phyloP scores from a whole-genome alignment of 225 moss, liverwort and hornwort species.

The Takakia lepidozioides region DNA sequence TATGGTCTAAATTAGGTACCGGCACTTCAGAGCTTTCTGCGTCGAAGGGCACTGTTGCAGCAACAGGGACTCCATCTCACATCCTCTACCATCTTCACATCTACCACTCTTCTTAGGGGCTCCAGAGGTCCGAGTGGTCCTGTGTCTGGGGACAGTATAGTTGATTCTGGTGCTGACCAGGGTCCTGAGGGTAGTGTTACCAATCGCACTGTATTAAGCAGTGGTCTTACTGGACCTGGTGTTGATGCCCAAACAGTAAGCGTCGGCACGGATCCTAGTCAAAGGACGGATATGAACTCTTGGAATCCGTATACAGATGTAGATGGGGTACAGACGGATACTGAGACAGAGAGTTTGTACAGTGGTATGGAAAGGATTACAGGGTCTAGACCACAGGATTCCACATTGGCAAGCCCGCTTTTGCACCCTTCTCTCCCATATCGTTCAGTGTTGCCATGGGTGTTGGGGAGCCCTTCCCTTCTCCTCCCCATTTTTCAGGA shows the following conservation, averaged over 20 bases:
- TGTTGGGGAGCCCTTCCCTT: conserved; percentile 47
- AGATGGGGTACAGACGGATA: neutral
- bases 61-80: conserved; percentile 81
- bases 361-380: conserved; percentile 16
- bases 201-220: conserved; percentile 10
- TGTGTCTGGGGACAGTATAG: conserved; percentile 15
- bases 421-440: conserved; percentile 45
- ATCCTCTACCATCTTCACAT: conserved; percentile 74
- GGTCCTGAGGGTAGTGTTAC: conserved; percentile 15
- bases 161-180: conserved; percentile 21
- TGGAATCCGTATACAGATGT: conserved; percentile 19
- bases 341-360: conserved; percentile 15
- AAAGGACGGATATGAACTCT: conserved; percentile 33
- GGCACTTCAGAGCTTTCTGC: conserved; percentile 67
- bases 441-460: conserved; percentile 71
- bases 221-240: neutral
- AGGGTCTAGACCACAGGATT: conserved; percentile 19
- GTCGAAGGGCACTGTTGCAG: conserved; percentile 58
- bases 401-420: conserved; percentile 9
- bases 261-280: too few species aligned
- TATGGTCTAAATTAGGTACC: conserved; percentile 47
- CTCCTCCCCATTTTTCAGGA: conserved; percentile 70
- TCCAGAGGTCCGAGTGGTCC: conserved; percentile 35
- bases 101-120: conserved; percentile 60
- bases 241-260: conserved; percentile 2